phyloP scores from a whole-genome alignment of 345 rosid species.

The Eucalyptus microcorys region DNA sequence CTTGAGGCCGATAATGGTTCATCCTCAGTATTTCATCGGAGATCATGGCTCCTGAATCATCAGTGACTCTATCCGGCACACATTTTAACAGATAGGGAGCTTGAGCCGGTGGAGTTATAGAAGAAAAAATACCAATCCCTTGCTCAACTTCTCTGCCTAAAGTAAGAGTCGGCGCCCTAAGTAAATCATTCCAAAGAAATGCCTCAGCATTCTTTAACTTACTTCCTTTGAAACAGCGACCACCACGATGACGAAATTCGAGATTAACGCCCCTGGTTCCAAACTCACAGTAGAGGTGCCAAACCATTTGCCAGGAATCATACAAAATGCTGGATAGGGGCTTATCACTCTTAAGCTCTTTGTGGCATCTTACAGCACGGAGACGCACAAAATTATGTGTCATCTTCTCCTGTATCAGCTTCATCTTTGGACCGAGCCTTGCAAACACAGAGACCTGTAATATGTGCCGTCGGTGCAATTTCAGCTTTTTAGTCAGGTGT shows the following conservation, averaged over 20 bases:
- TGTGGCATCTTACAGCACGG: constrained; percentile 48
- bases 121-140: constrained; percentile 32
- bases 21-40: constrained; percentile 66
- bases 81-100: constrained; percentile 77
- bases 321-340: constrained; percentile 17
- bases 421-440: constrained; percentile 26
- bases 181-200: constrained; percentile 71
- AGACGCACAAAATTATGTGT: constrained; percentile 36
- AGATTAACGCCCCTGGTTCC: constrained; percentile 55
- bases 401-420: constrained; percentile 5
- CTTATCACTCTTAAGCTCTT: constrained; percentile 54
- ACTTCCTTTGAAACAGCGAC: constrained; percentile 28
- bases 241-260: constrained; percentile 30
- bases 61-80: constrained; percentile 85
- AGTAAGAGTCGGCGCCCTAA: constrained; percentile 53
- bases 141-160: constrained; percentile 32
- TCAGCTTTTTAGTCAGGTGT: neutral
- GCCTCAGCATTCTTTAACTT: constrained; percentile 14
- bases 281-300: constrained; percentile 78
- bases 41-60: constrained; percentile 90
- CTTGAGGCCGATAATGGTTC: constrained; percentile 62
- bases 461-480: neutral
- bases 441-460: constrained; percentile 50
- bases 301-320: constrained; percentile 48
- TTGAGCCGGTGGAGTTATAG: constrained; percentile 84